A percentile compares a stretch with the other conserved stretches of the same genome.
phyloP scores from a whole-genome alignment of 108 stramenopile genomes.

The Nitzschia sp. region DNA sequence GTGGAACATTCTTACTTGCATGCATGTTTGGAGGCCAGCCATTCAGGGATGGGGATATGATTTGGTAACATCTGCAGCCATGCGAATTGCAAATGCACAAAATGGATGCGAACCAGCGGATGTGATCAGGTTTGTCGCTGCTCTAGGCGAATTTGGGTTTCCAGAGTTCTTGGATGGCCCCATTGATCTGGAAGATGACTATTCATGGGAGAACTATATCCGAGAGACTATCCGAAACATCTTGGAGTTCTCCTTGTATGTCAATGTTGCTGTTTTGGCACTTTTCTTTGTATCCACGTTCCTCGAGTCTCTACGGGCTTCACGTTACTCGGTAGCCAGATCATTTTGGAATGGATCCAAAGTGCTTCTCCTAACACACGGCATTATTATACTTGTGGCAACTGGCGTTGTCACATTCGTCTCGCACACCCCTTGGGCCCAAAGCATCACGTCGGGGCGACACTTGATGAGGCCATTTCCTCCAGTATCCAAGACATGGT shows the following conservation, averaged over 20 bases:
- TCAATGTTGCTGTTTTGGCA: slow-evolving; percentile 12
- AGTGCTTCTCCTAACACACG: slow-evolving; percentile 17
- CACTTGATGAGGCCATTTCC: slow-evolving; percentile 45
- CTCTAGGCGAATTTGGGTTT: slow-evolving; percentile 24
- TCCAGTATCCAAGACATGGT: not conserved
- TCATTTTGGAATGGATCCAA: slow-evolving; percentile 13
- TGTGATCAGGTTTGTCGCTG: slow-evolving; percentile 29
- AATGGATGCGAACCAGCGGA: slow-evolving; percentile 41
- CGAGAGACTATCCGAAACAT: slow-evolving; percentile 35
- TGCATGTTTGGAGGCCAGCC: slow-evolving; percentile 46
- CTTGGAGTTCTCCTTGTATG: slow-evolving; percentile 12
- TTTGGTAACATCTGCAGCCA: slow-evolving; percentile 37
- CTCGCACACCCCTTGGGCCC: slow-evolving; percentile 34
- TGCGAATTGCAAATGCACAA: slow-evolving; percentile 59
- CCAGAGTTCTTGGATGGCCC: slow-evolving; percentile 44
- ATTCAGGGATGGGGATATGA: slow-evolving; percentile 53
- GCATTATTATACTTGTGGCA: slow-evolving; percentile 14
- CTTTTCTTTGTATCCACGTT: slow-evolving; percentile 4
- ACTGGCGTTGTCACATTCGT: slow-evolving; percentile 8
- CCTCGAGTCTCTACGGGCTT: too few relatives aligned
- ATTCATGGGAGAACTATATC: slow-evolving; percentile 43
- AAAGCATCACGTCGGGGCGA: slow-evolving; percentile 24
- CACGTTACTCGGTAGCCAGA: too few relatives aligned
- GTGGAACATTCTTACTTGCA: slow-evolving; percentile 40
- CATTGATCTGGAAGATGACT: slow-evolving; percentile 19